These are phyloP conservation scores for Tilletia indica DNA, from an alignment of 1,284 basidiomycete species.

Conservation along the genomic window DNA sequence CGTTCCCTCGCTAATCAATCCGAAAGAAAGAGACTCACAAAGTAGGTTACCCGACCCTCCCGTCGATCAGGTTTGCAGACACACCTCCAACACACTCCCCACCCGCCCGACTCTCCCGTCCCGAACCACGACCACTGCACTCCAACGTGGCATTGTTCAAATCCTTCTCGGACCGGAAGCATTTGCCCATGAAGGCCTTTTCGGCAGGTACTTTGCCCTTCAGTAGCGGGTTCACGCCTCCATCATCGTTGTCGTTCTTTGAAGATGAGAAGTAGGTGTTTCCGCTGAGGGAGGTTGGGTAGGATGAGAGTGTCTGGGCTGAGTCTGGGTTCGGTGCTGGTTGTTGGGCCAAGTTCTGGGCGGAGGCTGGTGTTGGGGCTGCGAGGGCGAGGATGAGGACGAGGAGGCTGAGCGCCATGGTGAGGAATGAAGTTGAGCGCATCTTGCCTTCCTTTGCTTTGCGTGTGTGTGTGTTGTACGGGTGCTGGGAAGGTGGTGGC, in stretches of 20 bases:
- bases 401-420: background rate
- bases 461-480: background rate
- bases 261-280: background rate
- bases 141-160: slow-evolving; percentile 39
- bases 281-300: background rate
- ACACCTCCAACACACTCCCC: slow-evolving; percentile 47
- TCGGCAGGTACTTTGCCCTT: slow-evolving; percentile 7
- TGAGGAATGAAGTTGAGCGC: background rate
- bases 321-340: background rate
- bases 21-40: slow-evolving; percentile 24
- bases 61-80: slow-evolving; percentile 30
- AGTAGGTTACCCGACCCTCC: slow-evolving; percentile 34
- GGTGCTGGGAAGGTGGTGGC: background rate
- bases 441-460: background rate
- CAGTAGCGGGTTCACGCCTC: slow-evolving; percentile 12
- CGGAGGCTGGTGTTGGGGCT: background rate
- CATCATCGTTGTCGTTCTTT: background rate
- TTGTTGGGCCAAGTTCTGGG: slow-evolving; percentile 6
- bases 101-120: slow-evolving; percentile 35
- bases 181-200: slow-evolving; percentile 29
- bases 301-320: slow-evolving; percentile 5
- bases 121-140: slow-evolving; percentile 46
- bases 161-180: slow-evolving; percentile 32
- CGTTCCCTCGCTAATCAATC: no score
- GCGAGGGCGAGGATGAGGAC: background rate